A percentile compares a stretch with the other conserved stretches of the same genome.
These are phyloP conservation scores for Drosera capensis DNA, from an alignment of 148 eudicot genomes.

Conservation along the genomic window DNA sequence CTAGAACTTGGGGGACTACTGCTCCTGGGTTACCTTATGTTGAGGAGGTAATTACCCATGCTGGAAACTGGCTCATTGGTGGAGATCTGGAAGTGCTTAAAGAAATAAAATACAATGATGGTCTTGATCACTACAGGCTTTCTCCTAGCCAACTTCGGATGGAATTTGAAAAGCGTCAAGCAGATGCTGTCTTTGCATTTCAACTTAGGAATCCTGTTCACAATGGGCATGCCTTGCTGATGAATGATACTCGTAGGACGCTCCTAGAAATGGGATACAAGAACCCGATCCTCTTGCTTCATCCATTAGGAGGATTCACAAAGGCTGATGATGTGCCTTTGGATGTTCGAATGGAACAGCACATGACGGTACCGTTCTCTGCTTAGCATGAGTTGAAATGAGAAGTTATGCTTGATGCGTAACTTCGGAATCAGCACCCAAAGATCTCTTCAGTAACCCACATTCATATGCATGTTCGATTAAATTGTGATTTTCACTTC, in stretches of 20 bases:
- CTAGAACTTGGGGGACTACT: constrained; percentile 75
- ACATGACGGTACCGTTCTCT: constrained; percentile 44
- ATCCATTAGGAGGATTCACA: constrained; percentile 71
- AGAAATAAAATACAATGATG: constrained; percentile 70
- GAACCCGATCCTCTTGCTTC: constrained; percentile 72
- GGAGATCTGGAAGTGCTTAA: constrained; percentile 60
- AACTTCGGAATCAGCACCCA: too few relatives aligned
- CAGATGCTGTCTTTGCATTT: constrained; percentile 85
- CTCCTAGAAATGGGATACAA: constrained; percentile 63
- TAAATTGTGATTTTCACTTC: too few relatives aligned
- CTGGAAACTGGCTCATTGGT: constrained; percentile 79
- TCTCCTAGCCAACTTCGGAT: constrained; percentile 56
- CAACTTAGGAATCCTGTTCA: constrained; percentile 81
- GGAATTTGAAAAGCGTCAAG: constrained; percentile 61
- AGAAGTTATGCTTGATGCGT: too few relatives aligned
- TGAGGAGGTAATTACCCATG: constrained; percentile 52
- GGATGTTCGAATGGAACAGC: constrained; percentile 80
- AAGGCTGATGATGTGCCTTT: constrained; percentile 87
- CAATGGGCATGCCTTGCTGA: constrained; percentile 75
- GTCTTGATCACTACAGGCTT: constrained; percentile 68
- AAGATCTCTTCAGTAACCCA: too few relatives aligned
- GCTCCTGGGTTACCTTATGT: constrained; percentile 80
- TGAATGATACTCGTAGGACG: constrained; percentile 67
- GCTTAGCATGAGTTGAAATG: not conserved
- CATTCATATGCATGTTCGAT: too few relatives aligned